Base-by-base conservation (phyloP, 169 alveolate species). In the Eimeria falciformis region DNA sequence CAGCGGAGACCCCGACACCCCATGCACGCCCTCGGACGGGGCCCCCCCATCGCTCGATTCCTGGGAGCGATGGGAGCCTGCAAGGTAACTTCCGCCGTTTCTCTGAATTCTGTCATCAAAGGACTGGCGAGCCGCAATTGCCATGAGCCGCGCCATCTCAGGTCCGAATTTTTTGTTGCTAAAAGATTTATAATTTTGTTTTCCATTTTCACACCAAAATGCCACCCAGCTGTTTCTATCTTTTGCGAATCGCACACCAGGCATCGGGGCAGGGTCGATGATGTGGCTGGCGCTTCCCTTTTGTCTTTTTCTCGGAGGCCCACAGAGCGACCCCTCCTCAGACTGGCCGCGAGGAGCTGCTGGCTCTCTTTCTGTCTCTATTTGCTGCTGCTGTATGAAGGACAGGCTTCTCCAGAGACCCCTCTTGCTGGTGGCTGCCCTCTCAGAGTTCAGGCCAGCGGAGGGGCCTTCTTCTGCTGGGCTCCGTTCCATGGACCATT, bases 191-290 rank as follows among this genome's bases (percentile, higher is more conserved):
- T 77, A 77, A 46, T 90, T 90, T 18, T 78, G 91, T 29, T 37
- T 75, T 11, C 94, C 94, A 23, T 53, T 53, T 12, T 90, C 94
- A 50, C 93, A 88, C 93, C 93, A 88, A 45, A 88, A 88, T 4
- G 93, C 93, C 0, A 88, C 93, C 93, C 93, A 88, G 78, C 86
- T 65, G 87, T 88, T 88, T 12, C 93, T 71, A 23, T 90, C 94
- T 46, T 62, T 90, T 25, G 94, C 91, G 62, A 53, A 90, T 17
- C 91, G 90, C 21, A 90, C 94, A 5, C 91, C 91, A 1, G 94
- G 91, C 79, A 90, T 73, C 0, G 91, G 94, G 40, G 94, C 81
- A 55, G 18, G 12, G 69, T 84, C 92, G 9, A 47, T 27, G 27
- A 14, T 27, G n/a, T 27, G 9, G 18, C 69, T 27, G 50, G 50